Conservation (phyloP, 371 early-diverging fungal genomes). For the Apophysomyces variabilis region DNA sequence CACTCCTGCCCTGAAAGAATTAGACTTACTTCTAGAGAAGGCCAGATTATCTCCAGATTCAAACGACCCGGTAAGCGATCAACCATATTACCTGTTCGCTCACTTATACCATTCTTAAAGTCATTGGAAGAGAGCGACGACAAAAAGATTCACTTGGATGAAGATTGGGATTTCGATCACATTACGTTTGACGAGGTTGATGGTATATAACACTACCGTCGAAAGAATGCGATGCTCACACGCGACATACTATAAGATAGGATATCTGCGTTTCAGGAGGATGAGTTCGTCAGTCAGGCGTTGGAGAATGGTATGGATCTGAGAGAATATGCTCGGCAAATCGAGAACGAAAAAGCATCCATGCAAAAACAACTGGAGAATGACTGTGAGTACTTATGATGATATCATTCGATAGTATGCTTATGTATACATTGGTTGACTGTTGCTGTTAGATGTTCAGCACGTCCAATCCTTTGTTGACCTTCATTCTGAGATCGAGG, state of each 20-base stretch:
- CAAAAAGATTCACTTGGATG: constrained; percentile 25
- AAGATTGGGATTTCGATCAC: constrained; percentile 46
- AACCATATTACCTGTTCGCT: constrained; percentile 1
- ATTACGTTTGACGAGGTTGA: constrained; percentile 61
- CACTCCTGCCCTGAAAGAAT: constrained; percentile 25
- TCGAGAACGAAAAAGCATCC: constrained; percentile 71
- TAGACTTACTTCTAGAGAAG: constrained; percentile 37
- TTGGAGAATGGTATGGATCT: constrained; percentile 86
- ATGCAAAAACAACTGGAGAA: constrained; percentile 76
- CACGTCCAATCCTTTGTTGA: constrained; percentile 72
- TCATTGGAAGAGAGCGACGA: background rate
- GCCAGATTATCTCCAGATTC: background rate
- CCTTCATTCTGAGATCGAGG: constrained; percentile 74
- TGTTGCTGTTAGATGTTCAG: constrained; percentile 58
- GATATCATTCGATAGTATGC: background rate
- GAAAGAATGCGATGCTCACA: background rate
- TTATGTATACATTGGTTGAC: background rate
- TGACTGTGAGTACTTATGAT: constrained; percentile 58
- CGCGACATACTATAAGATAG: constrained; percentile 39
- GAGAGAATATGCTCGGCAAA: constrained; percentile 80
- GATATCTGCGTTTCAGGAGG: constrained; percentile 74
- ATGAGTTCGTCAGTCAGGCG: constrained; percentile 79
- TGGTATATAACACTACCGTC: constrained; percentile 35
- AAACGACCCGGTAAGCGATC: background rate
- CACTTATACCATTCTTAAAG: background rate